These are phyloP conservation scores for Penicillium atrosanguineum DNA, from an alignment of 495 filamentous ascomycete species.

Conservation along the genomic window DNA sequence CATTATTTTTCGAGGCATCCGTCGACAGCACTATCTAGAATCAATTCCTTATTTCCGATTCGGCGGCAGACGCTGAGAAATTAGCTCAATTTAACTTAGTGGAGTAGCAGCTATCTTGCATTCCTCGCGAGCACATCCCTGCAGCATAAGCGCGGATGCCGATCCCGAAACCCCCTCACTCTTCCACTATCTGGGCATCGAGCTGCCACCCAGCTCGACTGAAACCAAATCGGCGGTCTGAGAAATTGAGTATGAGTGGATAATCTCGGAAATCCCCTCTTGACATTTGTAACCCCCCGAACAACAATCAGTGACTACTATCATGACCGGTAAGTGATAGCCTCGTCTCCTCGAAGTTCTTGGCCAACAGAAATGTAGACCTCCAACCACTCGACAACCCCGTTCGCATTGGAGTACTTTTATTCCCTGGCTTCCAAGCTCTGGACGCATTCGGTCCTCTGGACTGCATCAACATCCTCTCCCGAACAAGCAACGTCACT, in stretches of 20 bases:
- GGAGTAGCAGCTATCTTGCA: too few species aligned
- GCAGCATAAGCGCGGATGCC: too few species aligned
- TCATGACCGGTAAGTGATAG: not conserved
- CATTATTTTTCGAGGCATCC: too few species aligned
- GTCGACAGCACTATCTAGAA: too few species aligned
- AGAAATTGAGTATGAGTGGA: not conserved
- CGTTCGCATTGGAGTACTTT: slow-evolving; percentile 25
- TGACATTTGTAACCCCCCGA: not conserved
- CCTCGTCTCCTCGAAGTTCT: not conserved
- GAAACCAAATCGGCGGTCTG: too few species aligned
- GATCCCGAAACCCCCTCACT: too few species aligned
- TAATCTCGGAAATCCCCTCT: not conserved
- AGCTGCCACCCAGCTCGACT: too few species aligned
- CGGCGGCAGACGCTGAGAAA: too few species aligned
- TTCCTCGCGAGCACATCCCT: too few species aligned
- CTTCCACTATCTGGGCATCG: too few species aligned
- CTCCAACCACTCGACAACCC: not conserved
- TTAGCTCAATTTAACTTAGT: too few species aligned
- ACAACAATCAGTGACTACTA: not conserved
- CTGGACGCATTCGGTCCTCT: slow-evolving; percentile 59
- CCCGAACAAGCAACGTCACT: slow-evolving; percentile 32
- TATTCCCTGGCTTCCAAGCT: slow-evolving; percentile 38
- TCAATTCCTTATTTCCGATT: too few species aligned
- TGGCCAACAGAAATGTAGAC: not conserved
- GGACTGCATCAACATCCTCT: slow-evolving; percentile 58